Evolutionary conservation across 208 protist genomes (phyloP).

Genomic region (Acanthamoeba sp.): DNA sequence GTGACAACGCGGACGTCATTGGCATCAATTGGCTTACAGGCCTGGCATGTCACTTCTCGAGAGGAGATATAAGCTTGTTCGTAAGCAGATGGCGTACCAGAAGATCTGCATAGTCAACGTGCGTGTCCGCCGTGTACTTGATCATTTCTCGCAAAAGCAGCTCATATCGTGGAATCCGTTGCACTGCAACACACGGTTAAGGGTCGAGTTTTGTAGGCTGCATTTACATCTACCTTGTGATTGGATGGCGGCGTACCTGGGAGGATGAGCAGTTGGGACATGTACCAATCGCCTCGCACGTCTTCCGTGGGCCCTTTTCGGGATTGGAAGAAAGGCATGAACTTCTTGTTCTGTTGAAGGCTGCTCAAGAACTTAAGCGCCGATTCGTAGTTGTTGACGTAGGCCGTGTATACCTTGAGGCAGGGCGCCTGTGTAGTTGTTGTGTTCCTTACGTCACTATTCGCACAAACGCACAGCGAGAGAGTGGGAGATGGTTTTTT

Average conservation of each 20-base stretch:
- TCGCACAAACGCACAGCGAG: neutral
- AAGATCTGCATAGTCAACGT: neutral
- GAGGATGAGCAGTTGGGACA: constrained; percentile 20
- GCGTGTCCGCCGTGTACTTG: neutral
- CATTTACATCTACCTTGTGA: neutral
- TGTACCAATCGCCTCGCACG: constrained; percentile 21
- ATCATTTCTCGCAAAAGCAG: neutral
- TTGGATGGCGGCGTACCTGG: neutral
- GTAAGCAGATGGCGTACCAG: no score
- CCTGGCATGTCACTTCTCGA: neutral
- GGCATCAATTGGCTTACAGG: neutral
- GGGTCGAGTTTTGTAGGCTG: no score
- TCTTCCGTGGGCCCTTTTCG: neutral
- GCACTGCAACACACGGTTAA: neutral
- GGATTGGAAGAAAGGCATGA: constrained; percentile 1
- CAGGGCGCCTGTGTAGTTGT: constrained; percentile 10
- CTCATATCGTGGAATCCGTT: constrained; percentile 31
- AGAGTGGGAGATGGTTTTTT: neutral
- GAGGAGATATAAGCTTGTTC: neutral
- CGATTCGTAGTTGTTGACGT: constrained; percentile 46
- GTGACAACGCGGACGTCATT: neutral
- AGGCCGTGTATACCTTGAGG: constrained; percentile 33
- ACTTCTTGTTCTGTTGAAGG: constrained; percentile 53
- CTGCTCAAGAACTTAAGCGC: neutral
- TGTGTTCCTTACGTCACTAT: neutral